A percentile compares a stretch with the other conserved stretches of the same genome.
phyloP scores from a whole-genome alignment of 768 basidiomycete genomes.

The Pholiota microspora region DNA sequence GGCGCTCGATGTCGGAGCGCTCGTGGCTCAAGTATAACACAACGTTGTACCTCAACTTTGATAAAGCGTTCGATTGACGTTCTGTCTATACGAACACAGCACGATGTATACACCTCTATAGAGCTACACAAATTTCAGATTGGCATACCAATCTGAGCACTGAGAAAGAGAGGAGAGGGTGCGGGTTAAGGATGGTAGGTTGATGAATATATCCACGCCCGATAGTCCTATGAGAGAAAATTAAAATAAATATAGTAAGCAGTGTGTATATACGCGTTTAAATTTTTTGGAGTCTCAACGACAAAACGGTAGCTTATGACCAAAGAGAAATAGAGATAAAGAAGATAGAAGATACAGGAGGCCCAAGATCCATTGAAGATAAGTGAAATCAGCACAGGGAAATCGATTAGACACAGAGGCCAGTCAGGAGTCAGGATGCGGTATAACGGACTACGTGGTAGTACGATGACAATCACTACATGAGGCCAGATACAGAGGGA shows the following conservation, averaged over 20 bases:
- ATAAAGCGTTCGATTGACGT: no score
- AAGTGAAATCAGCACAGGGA: no score
- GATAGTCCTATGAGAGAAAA: background rate
- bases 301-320: no score
- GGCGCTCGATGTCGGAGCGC: background rate
- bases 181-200: background rate
- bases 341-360: no score
- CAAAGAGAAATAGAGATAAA: no score
- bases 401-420: no score
- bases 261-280: no score
- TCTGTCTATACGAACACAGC: no score
- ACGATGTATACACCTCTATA: no score
- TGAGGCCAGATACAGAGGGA: background rate
- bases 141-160: no score
- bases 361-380: no score
- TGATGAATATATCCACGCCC: background rate
- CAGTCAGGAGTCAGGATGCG: background rate
- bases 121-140: background rate
- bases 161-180: background rate
- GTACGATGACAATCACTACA: background rate
- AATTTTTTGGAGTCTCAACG: no score
- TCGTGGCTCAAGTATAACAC: background rate
- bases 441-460: background rate
- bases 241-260: background rate
- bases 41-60: background rate